A percentile compares a stretch with the other conserved stretches of the same genome.
Evolutionary conservation across 2,329 filamentous ascomycete genomes (phyloP).

Genomic region (Fusarium pseudoanthophilum): DNA sequence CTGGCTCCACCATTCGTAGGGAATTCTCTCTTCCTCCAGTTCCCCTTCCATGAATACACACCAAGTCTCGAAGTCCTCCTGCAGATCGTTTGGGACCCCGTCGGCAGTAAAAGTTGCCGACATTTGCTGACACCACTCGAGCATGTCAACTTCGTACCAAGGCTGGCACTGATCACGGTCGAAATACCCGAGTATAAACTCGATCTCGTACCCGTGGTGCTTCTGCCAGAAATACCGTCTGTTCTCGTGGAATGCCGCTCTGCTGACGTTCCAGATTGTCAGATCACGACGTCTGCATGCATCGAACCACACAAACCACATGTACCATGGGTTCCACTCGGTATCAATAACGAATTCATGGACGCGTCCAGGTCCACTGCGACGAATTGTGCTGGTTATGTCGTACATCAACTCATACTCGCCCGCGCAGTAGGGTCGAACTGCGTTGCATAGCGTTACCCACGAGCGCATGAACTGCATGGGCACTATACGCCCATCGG

Average conservation of each 20-base stretch:
- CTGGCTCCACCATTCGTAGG: neutral
- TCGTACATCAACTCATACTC: neutral
- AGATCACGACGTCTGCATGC: neutral
- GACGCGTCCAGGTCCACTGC: neutral
- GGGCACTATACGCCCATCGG: neutral
- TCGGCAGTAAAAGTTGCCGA: neutral
- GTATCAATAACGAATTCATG: conserved; percentile 1
- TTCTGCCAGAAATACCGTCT: neutral
- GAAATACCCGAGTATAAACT: neutral
- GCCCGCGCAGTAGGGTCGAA: neutral
- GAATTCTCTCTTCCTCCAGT: neutral
- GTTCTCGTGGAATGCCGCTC: fast-evolving
- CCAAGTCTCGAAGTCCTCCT: neutral
- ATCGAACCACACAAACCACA: neutral
- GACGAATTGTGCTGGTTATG: neutral
- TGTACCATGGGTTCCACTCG: neutral
- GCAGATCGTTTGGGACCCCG: neutral
- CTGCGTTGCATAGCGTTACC: conserved; percentile 5
- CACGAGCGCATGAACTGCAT: neutral
- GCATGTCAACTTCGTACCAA: neutral
- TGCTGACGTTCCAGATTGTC: neutral
- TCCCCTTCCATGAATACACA: neutral
- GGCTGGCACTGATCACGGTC: neutral
- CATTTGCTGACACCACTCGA: neutral
- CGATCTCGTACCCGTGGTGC: neutral